phyloP scores from a whole-genome alignment of 1,284 basidiomycete species.

The Leccinum pachyderme region DNA sequence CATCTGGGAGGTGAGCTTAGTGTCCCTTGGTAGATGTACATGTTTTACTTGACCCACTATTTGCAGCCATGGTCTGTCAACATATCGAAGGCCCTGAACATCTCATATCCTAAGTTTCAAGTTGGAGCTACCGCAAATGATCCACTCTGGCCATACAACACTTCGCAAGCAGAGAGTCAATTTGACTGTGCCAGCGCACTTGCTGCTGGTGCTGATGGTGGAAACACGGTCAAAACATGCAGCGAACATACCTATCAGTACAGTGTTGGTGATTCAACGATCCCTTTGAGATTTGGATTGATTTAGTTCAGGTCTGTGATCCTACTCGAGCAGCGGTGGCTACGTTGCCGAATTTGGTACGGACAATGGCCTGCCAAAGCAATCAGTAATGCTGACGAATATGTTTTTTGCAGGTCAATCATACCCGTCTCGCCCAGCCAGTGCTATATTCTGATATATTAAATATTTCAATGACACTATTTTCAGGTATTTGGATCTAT shows the following conservation, averaged over 20 bases:
- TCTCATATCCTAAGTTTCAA: conserved; percentile 42
- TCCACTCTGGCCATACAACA: conserved; percentile 49
- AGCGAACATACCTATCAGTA: conserved; percentile 54
- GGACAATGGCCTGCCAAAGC: background rate
- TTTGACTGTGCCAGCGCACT: conserved; percentile 48
- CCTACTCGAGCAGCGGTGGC: conserved; percentile 42
- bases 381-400: background rate
- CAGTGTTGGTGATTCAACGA: conserved; percentile 35
- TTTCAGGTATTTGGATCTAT: conserved; percentile 49
- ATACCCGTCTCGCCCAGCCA: conserved; percentile 46
- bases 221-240: conserved; percentile 41
- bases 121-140: conserved; percentile 47
- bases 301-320: conserved; percentile 42
- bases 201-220: conserved; percentile 42
- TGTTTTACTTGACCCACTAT: background rate
- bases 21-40: background rate
- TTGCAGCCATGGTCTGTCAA: conserved; percentile 45
- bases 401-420: conserved; percentile 41
- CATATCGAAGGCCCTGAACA: conserved; percentile 38
- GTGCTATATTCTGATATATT: conserved; percentile 10
- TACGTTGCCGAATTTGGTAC: conserved; percentile 43
- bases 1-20: conserved; percentile 42
- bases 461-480: background rate
- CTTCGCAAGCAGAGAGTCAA: conserved; percentile 39
- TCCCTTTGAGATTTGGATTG: background rate